Base-by-base conservation (phyloP, 129 eudicot genomes). In the Escallonia rubra region DNA sequence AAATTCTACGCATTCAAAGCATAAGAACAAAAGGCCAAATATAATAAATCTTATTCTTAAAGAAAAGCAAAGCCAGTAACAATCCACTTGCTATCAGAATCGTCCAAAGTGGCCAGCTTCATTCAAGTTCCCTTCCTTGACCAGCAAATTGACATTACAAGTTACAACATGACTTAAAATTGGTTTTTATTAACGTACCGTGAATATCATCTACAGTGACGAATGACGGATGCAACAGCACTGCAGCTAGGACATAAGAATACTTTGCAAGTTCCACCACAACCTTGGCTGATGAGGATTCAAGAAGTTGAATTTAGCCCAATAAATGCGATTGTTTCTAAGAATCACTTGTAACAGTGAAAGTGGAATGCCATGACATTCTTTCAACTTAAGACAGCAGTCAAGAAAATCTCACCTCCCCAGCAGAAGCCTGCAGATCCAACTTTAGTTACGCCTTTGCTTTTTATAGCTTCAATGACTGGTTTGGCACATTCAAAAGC, bases 401-500 rank as follows among this genome's bases (percentile, higher is more conserved):
- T 48, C 57, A 63, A 55, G 41, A 43, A 57, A 58, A 76, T 40
- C 77, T 65, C 23, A 91, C 97, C 97, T 72, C 97, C 97, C 97
- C 97, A 91, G 62, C 97, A 87, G 66, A 82, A 85, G 68, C 97
- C 97, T 15, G 82, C 97, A 64, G 97, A 96, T 71, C 96, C 97
- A 61, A 91, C 72, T 67, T 85, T 91, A 4, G 81, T 56, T 47
- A 91, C 40, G 48, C 97, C 96, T 72, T 87, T 85, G 73, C 72
- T 77, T 76, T 88, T 85, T 41, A 91, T 63, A 79, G 90, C 96
- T 74, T 83, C 85, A 53, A 80, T 47, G 12, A 84, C 64, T 8
- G 73, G 76, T 46, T 77, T 80, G 57, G 83, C 86, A 56, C 73
- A 51, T 70, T 80, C 80, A 42, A 72, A 76, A 55, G 76, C 86